Evolutionary conservation across 129 eudicot species (phyloP).

Genomic region (Cynara cardunculus): DNA sequence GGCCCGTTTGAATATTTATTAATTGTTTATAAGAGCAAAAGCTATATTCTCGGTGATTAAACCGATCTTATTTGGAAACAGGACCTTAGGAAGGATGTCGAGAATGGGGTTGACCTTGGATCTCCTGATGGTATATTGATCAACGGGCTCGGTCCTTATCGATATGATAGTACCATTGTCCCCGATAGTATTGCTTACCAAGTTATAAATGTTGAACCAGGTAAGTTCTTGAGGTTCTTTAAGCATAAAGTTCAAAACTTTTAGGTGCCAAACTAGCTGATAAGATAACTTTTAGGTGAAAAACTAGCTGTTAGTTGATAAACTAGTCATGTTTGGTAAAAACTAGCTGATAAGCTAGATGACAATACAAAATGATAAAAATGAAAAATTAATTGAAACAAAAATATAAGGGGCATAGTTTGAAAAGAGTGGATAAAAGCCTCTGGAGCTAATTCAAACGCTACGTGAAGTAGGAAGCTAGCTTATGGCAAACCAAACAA

Average conservation of each 20-base stretch:
- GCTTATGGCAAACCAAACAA: neutral
- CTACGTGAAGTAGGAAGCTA: neutral
- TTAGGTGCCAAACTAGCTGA: neutral
- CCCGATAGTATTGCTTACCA: conserved; percentile 57
- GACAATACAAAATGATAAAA: neutral
- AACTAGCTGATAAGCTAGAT: neutral
- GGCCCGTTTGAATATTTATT: neutral
- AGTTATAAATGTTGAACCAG: conserved; percentile 83
- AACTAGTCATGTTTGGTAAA: too few relatives aligned
- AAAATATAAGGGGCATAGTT: neutral
- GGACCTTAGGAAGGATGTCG: conserved; percentile 77
- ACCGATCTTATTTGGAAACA: conserved; percentile 31
- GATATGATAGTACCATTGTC: conserved; percentile 56
- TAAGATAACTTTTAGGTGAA: neutral
- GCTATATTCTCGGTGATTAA: conserved; percentile 10
- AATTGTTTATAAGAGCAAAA: neutral
- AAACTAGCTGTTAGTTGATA: too few relatives aligned
- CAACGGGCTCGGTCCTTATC: conserved; percentile 91
- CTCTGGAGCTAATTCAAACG: neutral
- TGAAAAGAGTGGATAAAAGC: neutral
- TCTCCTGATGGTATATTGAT: conserved; percentile 84
- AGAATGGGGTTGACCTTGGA: conserved; percentile 69
- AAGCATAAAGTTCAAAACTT: conserved; percentile 9
- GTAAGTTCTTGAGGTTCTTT: conserved; percentile 37
- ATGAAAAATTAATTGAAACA: neutral